Evolutionary conservation across 2,329 filamentous ascomycete genomes (phyloP), one percentile per base, ranked within the genome.

Genomic region (Karstenula rhodostoma): DNA sequence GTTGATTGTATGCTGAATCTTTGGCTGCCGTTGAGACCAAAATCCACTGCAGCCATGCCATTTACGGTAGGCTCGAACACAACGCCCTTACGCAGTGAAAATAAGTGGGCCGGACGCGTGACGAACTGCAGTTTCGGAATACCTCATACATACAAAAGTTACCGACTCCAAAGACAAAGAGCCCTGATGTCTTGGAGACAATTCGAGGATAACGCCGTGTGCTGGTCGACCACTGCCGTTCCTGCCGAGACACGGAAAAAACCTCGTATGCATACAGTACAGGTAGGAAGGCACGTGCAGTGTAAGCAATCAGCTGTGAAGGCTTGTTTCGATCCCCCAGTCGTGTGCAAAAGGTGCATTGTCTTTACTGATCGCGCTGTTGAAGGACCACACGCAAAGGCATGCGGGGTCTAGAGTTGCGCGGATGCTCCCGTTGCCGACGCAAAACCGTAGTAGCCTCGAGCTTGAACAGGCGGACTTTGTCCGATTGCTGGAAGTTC

Each of bases 381-480:
- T 44, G 19, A 22, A 23, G 19, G 10, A 19, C 29, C 32, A 29
- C 22, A 23, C 12, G 29, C 37, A 7, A 40, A 15, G 10, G 12
- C 37, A 15, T 40, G 3, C 33, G 48, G 6, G 10, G 4, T 29
- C 48, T 5, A 17, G 17, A 35, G n/a, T 12, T 37, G 23, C 15
- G 43, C 50, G 49, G 49, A 52, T 44, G 35, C 35, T 53, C 35
- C 50, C 35, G 50, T 43, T n/a, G 22, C 23, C 32, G 23, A 17
- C 19, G 51, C 8, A 43, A 13, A 32, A 12, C 12, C 33, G 22
- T 19, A 29, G 37, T 43, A 23, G 17, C 9, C 17, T 32, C 17
- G 15, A 25, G n/a, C 8, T 23, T 54, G 17, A 12, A 32, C 13
- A 52, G 33, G 19, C 23, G 35, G 22, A 51, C 32, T 51, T 19